Conservation (phyloP, 352 stramenopile species). For the Globisporangium viniferum region DNA sequence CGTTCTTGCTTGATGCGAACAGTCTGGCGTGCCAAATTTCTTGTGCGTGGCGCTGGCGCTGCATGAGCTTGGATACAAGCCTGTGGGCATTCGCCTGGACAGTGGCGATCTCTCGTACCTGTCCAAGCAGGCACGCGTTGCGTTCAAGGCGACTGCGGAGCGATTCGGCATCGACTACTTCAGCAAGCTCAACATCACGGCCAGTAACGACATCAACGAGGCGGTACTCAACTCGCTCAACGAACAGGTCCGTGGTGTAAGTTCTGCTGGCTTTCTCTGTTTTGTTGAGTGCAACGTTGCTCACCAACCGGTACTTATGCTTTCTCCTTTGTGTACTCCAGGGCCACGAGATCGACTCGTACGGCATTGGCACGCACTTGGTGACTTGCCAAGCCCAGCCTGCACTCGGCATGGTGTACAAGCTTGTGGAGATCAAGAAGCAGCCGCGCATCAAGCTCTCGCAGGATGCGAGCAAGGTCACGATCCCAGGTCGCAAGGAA, state of each 20-base stretch:
- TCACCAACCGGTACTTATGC: conserved; percentile 5
- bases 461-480: conserved; percentile 96
- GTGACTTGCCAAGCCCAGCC: conserved; percentile 99
- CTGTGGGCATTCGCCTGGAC: conserved; percentile 95
- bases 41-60: conserved; percentile 94
- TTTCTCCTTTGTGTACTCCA: conserved; percentile 22
- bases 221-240: conserved; percentile 93
- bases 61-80: conserved; percentile 86
- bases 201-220: conserved; percentile 99
- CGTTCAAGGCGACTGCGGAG: conserved; percentile 52
- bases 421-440: conserved; percentile 97
- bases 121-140: conserved; percentile 80
- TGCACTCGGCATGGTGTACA: conserved; percentile 99
- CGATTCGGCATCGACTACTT: conserved; percentile 75
- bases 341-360: conserved; percentile 95
- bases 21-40: conserved; percentile 97
- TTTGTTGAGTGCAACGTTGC: neutral
- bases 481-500: conserved; percentile 87
- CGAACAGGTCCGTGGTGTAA: conserved; percentile 70
- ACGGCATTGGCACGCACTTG: conserved; percentile 94
- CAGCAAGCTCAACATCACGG: conserved; percentile 91
- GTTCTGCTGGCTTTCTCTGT: conserved; percentile 15
- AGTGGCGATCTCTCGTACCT: conserved; percentile 98
- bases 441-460: conserved; percentile 97
- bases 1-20: neutral